Conservation (phyloP, 2,329 filamentous ascomycete species). For the Bertia moriformis region DNA sequence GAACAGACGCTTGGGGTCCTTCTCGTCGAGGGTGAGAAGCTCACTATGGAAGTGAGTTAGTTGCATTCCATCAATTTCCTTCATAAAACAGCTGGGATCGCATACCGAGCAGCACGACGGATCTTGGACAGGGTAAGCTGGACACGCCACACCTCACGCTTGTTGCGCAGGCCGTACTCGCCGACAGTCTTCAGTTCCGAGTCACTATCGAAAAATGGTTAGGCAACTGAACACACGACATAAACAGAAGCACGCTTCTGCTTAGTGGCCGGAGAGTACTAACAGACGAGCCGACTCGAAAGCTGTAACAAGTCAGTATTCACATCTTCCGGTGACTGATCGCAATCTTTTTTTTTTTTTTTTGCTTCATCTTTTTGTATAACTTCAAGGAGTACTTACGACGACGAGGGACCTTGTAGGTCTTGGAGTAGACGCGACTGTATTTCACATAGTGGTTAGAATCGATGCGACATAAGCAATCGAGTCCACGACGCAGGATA, state of each 20-base stretch:
- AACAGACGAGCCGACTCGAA: constrained; percentile 99
- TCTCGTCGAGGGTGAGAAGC: constrained; percentile 98
- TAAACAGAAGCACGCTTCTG: constrained; percentile 94
- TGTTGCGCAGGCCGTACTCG: constrained; percentile 99
- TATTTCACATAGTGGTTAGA: constrained; percentile 10
- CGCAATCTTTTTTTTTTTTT: background rate
- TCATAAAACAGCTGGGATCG: background rate
- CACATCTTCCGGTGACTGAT: constrained; percentile 5
- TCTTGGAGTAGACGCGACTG: constrained; percentile 83
- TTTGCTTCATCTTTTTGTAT: no score
- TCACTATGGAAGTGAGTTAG: constrained; percentile 36
- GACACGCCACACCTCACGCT: constrained; percentile 99
- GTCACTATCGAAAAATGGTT: constrained; percentile 53
- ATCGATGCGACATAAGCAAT: constrained; percentile 23
- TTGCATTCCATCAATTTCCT: background rate
- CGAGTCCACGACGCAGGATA: constrained; percentile 12
- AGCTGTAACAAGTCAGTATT: constrained; percentile 32
- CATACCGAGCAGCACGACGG: constrained; percentile 99
- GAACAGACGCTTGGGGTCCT: constrained; percentile 99
- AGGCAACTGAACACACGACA: constrained; percentile 66
- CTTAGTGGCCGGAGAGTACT: constrained; percentile 94
- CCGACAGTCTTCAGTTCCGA: constrained; percentile 98
- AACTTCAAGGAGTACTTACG: constrained; percentile 29
- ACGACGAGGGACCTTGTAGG: constrained; percentile 95
- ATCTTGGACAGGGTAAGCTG: constrained; percentile 99